Evolutionary conservation across 2,329 filamentous ascomycete genomes (phyloP), one percentile per base, ranked within the genome.

Genomic region (Chaetoscypha palmicola): DNA sequence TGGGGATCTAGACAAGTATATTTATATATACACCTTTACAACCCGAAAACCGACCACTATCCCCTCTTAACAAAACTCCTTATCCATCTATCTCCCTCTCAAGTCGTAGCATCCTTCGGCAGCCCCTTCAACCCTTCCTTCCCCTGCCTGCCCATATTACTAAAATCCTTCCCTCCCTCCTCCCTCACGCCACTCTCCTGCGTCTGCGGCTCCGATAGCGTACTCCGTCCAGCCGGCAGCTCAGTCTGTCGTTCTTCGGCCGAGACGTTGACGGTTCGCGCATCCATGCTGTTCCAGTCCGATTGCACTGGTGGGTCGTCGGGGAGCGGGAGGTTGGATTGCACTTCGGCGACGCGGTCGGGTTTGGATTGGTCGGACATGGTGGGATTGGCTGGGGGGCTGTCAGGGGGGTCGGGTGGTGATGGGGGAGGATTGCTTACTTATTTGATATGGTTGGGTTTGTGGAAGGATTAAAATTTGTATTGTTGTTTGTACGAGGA

Each of bases 201-300:
- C 30, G 79, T 79, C 3, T 77, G 76, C 3, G 79, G 76, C 46
- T 68, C 78, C 16, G 76, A 68, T 39, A 84, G 64, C 5, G 77
- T 78, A 19, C 69, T 64, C 26, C 70, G 65, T 10, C 73, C 66
- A 2, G 64, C 69, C 12, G 24, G 24, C 7, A 28, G 24, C 12
- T 28, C 24, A 12, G 12, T 12, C 53, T 74, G 62, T 16, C 65
- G 58, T 1, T 71, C 55, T 42, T 72, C 65, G 16, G 53, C 19
- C 14, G 83, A 82, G 37, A 86, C 78, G 59, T 86, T 83, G 60
- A 86, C 79, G 44, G 68, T 86, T 50, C 76, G 68, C 23, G 72
- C 72, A 57, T 91, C 84, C 39, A 75, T 70, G 0, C 82, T 86
- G 62, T 90, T 80, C 74, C 80, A 89, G 71, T 92, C 86, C 4